A percentile compares a stretch with the other conserved stretches of the same genome.
phyloP scores from a whole-genome alignment of 345 rosid species.

The Bruguiera parviflora region DNA sequence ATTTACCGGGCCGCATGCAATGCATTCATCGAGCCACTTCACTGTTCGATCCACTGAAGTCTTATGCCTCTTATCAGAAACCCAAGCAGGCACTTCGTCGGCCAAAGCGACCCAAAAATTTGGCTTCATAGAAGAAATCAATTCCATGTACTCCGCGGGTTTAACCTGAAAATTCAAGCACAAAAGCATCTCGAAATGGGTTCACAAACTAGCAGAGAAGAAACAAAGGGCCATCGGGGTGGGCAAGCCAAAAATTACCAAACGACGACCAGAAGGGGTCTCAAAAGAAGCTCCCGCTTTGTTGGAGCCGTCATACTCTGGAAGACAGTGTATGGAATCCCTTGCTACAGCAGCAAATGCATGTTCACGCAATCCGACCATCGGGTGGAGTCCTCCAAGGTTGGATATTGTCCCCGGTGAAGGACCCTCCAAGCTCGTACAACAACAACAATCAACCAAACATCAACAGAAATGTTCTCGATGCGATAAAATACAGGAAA shows the following conservation, averaged over 20 bases:
- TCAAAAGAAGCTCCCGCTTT: slow-evolving; percentile 67
- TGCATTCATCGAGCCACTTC: slow-evolving; percentile 77
- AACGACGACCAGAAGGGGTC: slow-evolving; percentile 58
- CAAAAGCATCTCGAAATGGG: background rate
- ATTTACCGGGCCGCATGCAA: slow-evolving; percentile 44
- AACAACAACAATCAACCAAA: background rate
- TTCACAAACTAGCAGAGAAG: background rate
- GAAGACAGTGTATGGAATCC: slow-evolving; percentile 72
- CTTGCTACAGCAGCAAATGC: slow-evolving; percentile 51
- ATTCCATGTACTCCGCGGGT: slow-evolving; percentile 53
- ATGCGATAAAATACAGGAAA: background rate
- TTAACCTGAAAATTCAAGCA: slow-evolving; percentile 43
- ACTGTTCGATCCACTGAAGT: slow-evolving; percentile 64
- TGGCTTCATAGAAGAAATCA: slow-evolving; percentile 62
- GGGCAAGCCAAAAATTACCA: slow-evolving; percentile 37
- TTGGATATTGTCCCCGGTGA: slow-evolving; percentile 43
- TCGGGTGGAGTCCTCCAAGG: slow-evolving; percentile 58
- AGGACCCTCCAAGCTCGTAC: slow-evolving; percentile 48
- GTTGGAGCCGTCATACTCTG: slow-evolving; percentile 44
- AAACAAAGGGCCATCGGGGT: background rate
- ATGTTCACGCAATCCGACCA: slow-evolving; percentile 51
- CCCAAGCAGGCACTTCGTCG: slow-evolving; percentile 80
- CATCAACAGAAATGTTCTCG: background rate
- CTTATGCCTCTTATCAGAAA: slow-evolving; percentile 52
- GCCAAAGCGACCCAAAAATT: slow-evolving; percentile 64